Evolutionary conservation across 1,284 basidiomycete genomes (phyloP).

Genomic region (Ceratobasidium sp.): DNA sequence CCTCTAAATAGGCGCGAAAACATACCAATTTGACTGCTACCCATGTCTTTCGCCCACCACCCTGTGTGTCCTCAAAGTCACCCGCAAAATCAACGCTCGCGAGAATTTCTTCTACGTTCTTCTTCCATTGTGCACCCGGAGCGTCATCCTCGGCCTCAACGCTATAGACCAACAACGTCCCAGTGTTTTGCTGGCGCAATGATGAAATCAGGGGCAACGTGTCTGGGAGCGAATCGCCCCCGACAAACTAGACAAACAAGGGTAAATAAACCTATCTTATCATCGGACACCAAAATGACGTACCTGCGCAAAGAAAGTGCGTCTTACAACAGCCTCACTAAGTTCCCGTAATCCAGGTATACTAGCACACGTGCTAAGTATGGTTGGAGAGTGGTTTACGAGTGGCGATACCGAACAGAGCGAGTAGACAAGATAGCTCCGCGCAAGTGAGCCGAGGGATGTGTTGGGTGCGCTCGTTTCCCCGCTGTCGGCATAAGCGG

Average conservation of each 20-base stretch:
- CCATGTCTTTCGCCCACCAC: constrained; percentile 68
- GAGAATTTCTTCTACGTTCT: constrained; percentile 75
- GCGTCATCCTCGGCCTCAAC: constrained; percentile 81
- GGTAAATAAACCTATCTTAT: background rate
- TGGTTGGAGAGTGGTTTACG: constrained; percentile 78
- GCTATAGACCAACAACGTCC: constrained; percentile 84
- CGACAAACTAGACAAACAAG: constrained; percentile 70
- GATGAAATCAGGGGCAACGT: constrained; percentile 71
- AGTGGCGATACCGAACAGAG: constrained; percentile 80
- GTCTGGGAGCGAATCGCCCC: constrained; percentile 81
- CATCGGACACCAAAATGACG: constrained; percentile 45
- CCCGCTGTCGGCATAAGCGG: constrained; percentile 24
- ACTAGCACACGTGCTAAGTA: constrained; percentile 70
- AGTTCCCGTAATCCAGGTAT: constrained; percentile 74
- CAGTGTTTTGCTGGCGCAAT: constrained; percentile 75
- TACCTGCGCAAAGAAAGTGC: constrained; percentile 88
- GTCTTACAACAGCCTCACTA: constrained; percentile 76
- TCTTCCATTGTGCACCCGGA: constrained; percentile 56
- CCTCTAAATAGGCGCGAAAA: constrained; percentile 10
- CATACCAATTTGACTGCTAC: constrained; percentile 83
- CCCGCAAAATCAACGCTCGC: constrained; percentile 79
- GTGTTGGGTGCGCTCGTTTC: constrained; percentile 38
- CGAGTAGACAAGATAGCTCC: constrained; percentile 83
- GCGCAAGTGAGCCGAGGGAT: constrained; percentile 57
- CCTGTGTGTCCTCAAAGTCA: constrained; percentile 72